These are phyloP conservation scores for Chlamydomonas eustigma DNA, from an alignment of 139 green algal genomes.

Conservation along the genomic window DNA sequence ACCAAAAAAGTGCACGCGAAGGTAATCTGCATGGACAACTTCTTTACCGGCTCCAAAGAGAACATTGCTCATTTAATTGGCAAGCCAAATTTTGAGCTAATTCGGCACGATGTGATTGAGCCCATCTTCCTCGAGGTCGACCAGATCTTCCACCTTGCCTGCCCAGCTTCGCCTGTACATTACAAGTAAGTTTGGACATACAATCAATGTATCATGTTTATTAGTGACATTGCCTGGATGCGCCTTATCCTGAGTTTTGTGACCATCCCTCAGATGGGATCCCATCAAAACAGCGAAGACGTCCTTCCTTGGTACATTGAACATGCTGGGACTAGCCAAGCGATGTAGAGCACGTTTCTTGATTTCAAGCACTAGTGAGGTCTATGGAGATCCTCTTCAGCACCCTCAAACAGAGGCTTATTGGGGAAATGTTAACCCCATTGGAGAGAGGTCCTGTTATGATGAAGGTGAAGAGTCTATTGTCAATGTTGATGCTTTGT, in stretches of 20 bases:
- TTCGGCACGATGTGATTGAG: conserved; percentile 96
- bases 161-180: conserved; percentile 96
- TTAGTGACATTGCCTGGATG: too few species aligned
- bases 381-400: conserved; percentile 97
- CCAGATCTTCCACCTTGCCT: conserved; percentile 97
- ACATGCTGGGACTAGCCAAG: conserved; percentile 99
- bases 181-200: conserved; percentile 83
- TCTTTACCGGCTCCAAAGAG: conserved; percentile 96
- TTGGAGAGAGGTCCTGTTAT: conserved; percentile 96
- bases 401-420: conserved; percentile 97
- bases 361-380: conserved; percentile 89
- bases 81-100: conserved; percentile 94
- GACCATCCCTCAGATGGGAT: conserved; percentile 89
- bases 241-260: too few species aligned
- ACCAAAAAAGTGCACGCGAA: too few species aligned
- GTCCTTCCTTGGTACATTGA: conserved; percentile 95
- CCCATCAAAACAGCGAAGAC: conserved; percentile 99
- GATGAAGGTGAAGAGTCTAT: conserved; percentile 92
- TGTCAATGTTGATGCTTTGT: too few species aligned
- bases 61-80: conserved; percentile 90
- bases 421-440: conserved; percentile 99
- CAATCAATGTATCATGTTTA: too few species aligned
- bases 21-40: conserved; percentile 98
- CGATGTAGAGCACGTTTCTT: conserved; percentile 89
- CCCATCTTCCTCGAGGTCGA: conserved; percentile 95